Percentiles rank a stretch among this genome's conserved stretches.
Evolutionary conservation across 306 rosid species (phyloP).

Genomic region (Citrullus colocynthis): DNA sequence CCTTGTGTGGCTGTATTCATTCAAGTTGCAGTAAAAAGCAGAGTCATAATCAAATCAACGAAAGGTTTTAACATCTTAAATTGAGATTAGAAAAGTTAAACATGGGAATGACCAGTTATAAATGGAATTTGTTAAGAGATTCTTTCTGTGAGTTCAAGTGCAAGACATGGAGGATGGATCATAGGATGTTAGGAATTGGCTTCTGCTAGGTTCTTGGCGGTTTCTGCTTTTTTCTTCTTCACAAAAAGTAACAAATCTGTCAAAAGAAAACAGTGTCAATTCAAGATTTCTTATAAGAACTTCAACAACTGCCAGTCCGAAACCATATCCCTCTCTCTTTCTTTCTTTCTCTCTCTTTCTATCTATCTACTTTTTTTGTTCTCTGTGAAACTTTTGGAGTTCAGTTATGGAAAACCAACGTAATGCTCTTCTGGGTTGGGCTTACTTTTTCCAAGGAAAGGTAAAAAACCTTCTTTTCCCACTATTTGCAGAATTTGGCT

Average conservation of each 20-base stretch:
- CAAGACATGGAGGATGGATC: neutral
- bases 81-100: neutral
- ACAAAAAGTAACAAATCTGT: conserved; percentile 14
- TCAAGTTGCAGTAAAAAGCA: neutral
- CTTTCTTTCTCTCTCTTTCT: conserved; percentile 7
- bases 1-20: neutral
- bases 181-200: conserved; percentile 14
- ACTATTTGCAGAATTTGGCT: conserved; percentile 9
- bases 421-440: conserved; percentile 8
- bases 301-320: neutral
- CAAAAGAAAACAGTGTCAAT: neutral
- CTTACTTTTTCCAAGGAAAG: conserved; percentile 4
- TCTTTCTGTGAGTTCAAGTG: neutral
- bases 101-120: neutral
- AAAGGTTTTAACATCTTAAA: neutral
- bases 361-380: neutral
- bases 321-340: neutral
- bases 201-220: conserved; percentile 26
- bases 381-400: conserved; percentile 9
- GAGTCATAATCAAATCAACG: neutral
- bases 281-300: conserved; percentile 5
- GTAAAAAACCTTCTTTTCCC: neutral
- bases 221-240: conserved; percentile 30
- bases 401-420: conserved; percentile 56
- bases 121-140: neutral